These are phyloP conservation scores for Fraxinus baroniana DNA, from an alignment of 305 asterid species.

Conservation along the genomic window DNA sequence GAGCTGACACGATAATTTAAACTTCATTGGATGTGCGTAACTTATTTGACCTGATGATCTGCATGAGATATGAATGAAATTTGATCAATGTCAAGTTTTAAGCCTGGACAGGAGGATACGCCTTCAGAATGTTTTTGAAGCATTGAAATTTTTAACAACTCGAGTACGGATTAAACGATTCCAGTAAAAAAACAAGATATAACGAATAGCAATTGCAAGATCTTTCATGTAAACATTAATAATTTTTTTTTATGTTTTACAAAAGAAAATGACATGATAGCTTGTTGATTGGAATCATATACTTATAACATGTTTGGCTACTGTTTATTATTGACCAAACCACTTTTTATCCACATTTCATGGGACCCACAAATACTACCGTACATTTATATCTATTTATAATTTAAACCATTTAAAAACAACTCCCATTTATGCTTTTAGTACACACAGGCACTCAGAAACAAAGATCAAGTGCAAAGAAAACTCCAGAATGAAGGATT, in stretches of 20 bases:
- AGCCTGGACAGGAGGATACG: not conserved
- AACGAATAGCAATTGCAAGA: not conserved
- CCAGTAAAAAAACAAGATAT: not conserved
- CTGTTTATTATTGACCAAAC: not conserved
- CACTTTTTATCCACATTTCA: not conserved
- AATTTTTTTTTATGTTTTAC: not conserved
- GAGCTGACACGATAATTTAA: not conserved
- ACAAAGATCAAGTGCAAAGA: not conserved
- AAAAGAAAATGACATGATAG: not conserved
- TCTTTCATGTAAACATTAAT: not conserved
- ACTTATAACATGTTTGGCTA: not conserved
- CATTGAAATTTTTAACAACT: not conserved
- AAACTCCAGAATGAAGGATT: not conserved
- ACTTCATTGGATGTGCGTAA: not conserved
- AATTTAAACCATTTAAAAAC: not conserved
- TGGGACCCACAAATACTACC: not conserved
- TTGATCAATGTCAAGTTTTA: not conserved
- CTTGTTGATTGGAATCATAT: not conserved
- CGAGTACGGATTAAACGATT: not conserved
- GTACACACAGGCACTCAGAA: not conserved
- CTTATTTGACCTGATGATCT: not conserved
- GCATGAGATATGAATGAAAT: not conserved
- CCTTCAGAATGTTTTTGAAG: not conserved
- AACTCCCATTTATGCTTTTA: not conserved
- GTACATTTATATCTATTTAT: not conserved